Evolutionary conservation across 257 asterid genomes (phyloP), one percentile per base, ranked within the genome.

Genomic region (Scutellaria galericulata): DNA sequence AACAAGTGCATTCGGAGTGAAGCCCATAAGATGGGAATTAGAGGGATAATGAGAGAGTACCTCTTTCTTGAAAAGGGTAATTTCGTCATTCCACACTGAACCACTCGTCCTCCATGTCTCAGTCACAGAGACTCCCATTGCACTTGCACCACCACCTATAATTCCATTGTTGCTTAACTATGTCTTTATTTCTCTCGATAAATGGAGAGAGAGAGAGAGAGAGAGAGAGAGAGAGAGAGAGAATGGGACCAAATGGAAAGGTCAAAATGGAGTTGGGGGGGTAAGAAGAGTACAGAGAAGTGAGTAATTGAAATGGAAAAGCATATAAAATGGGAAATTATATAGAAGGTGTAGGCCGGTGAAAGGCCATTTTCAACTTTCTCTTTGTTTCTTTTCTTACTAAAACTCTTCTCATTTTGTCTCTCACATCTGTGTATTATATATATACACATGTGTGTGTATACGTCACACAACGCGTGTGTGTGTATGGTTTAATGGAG

Each of bases 361-460:
- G 80, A 85, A 77, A 81, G 87, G 86, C 88, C 84, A 73, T 81
- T 87, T 85, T 87, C 93, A 81, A 83, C 86, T 79, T 78, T 81
- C 83, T 76, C 80, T 79, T 82, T 80, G 85, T 77, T 80, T 71
- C 81, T 69, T 75, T 77, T 75, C 56, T 44, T 56, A 61, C 71
- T 48, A 31, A 31, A 31, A 12, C 76, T 35, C 74, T 63, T 56
- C 47, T 73, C 73, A 15, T 77, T 77, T 70, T 77, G 74, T 66
- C 74, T 75, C 63, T 37, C 79, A 27, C 35, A 27, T 27, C 35
- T 27, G 3, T 27, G 35, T 27, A 27, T 27, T 31, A 31, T 31
- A 31, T 31, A 31, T 31, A 31, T 31, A 31, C 37, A 31, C 37
- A 31, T 1, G 37, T 31, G 37, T 31, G 2, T 31, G 37, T 31